Evolutionary conservation across 2,329 filamentous ascomycete genomes (phyloP), one percentile per base, ranked within the genome.

Genomic region (Pseudofabraea citricarpa): DNA sequence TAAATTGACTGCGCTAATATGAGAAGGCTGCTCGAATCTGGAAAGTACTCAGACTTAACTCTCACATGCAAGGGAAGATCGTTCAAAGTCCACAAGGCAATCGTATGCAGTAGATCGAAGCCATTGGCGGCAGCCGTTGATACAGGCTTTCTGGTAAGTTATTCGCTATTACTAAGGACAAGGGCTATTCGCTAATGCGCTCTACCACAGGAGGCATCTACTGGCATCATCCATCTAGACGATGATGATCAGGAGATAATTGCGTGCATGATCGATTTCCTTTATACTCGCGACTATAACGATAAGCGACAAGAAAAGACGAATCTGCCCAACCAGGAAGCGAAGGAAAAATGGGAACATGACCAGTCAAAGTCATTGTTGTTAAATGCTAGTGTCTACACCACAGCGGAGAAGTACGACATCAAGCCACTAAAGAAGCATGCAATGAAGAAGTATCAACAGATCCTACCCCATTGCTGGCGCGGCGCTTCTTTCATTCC

Each of bases 271-370:
- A 74, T 91, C 53, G 83, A 90, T 61, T 93, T 80, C 63, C 78
- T 90, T 42, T 93, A 93, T 66, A 89, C 84, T 2, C 77, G 77
- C 60, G 85, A 91, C 66, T 90, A 95, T 15, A 33, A 43, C 15
- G 16, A 13, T 12, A n/a, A 19, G 6, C 9, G 12, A 9, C 16
- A 6, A 13, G 22, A 8, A 2, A 8, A 18, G 9, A 13, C 24
- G 16, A 18, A 12, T 15, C 16, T 21, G 5, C 12, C 16, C 15
- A 24, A 26, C 12, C 20, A 21, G 9, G 20, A 27, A 20, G n/a
- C 15, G n/a, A 4, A 26, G n/a, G 6, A n/a, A 5, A 9, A 26
- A 15, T 16, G 22, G n/a, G 19, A 19, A 3, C 9, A 19, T 27
- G 8, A 15, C 13, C 7, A n/a, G 8, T 9, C 10, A 15, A 5